A percentile compares a stretch with the other conserved stretches of the same genome.
These are phyloP conservation scores for Priceomyces medius DNA, from an alignment of 805 yeast species.

Conservation along the genomic window DNA sequence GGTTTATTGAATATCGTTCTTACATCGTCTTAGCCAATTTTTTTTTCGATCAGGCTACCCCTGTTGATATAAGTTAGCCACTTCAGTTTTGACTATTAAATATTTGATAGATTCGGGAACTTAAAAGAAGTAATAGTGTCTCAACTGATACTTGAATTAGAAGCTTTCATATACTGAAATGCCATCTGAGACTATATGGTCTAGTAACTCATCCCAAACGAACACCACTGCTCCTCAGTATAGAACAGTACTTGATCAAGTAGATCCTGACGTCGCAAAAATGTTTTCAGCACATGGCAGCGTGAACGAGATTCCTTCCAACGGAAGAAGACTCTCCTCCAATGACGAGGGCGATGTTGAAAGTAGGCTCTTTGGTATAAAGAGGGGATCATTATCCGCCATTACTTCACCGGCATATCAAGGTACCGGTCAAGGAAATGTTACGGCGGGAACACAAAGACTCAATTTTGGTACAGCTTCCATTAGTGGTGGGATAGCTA, in stretches of 20 bases:
- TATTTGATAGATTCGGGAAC: background rate
- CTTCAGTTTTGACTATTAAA: conserved; percentile 7
- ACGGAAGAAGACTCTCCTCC: conserved; percentile 39
- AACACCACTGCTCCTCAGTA: conserved; percentile 21
- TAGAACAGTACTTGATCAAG: conserved; percentile 34
- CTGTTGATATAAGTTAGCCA: background rate
- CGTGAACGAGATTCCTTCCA: conserved; percentile 10
- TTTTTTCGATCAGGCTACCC: background rate
- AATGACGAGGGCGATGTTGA: conserved; percentile 46
- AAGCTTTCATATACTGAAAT: conserved; percentile 10
- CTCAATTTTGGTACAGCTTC: conserved; percentile 58
- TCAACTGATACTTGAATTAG: background rate
- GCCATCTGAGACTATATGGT: conserved; percentile 46
- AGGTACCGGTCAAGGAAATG: conserved; percentile 22
- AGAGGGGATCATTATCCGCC: conserved; percentile 47
- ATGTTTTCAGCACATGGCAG: conserved; percentile 17
- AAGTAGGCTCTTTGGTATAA: conserved; percentile 44
- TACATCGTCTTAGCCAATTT: background rate
- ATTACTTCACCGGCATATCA: conserved; percentile 42
- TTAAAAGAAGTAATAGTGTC: background rate
- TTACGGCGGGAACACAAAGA: conserved; percentile 18
- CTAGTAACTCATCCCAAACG: conserved; percentile 27
- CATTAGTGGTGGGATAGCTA: conserved; percentile 54
- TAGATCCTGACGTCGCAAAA: conserved; percentile 42
- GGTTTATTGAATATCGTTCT: background rate